A percentile compares a stretch with the other conserved stretches of the same genome.
Evolutionary conservation across 2,329 filamentous ascomycete genomes (phyloP).

Genomic region (Fusarium avenaceum): DNA sequence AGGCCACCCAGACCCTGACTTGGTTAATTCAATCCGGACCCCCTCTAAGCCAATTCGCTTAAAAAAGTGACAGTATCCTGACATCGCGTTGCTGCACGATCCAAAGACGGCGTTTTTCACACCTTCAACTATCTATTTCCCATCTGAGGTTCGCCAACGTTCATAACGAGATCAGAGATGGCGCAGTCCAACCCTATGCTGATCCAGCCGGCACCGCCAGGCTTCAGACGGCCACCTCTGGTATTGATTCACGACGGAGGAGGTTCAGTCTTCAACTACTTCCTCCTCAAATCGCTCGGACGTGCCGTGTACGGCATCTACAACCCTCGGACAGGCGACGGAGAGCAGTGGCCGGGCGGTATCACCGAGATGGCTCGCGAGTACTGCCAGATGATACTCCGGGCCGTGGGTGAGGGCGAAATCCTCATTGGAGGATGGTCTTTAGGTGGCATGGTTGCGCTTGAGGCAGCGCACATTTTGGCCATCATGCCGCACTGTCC

Average conservation of each 20-base stretch:
- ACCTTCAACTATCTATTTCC: conserved; percentile 3
- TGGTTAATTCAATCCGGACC: too few relatives aligned
- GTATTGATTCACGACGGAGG: conserved; percentile 14
- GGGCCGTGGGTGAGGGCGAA: conserved; percentile 6
- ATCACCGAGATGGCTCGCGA: conserved; percentile 11
- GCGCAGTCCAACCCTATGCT: conserved; percentile 10
- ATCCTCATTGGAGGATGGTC: conserved; percentile 12
- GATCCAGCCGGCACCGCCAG: conserved; percentile 9
- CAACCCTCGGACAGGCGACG: conserved; percentile 12
- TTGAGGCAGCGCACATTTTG: conserved; percentile 10
- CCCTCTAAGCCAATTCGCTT: too few relatives aligned
- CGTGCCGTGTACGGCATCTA: conserved; percentile 13
- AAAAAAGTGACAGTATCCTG: background rate
- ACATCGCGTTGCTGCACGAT: conserved; percentile 8
- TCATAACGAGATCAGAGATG: conserved; percentile 11
- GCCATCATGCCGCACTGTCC: conserved; percentile 7
- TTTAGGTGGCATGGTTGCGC: conserved; percentile 13
- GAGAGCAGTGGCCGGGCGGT: conserved; percentile 10
- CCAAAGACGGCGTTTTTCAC: conserved; percentile 1
- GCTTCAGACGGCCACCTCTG: conserved; percentile 9
- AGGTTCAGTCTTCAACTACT: conserved; percentile 14
- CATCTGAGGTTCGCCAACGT: conserved; percentile 10
- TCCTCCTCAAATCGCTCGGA: conserved; percentile 11
- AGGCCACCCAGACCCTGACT: too few relatives aligned
- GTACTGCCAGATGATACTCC: conserved; percentile 12